These are phyloP conservation scores for Balakata baccata DNA, from an alignment of 345 rosid genomes.

Conservation along the genomic window DNA sequence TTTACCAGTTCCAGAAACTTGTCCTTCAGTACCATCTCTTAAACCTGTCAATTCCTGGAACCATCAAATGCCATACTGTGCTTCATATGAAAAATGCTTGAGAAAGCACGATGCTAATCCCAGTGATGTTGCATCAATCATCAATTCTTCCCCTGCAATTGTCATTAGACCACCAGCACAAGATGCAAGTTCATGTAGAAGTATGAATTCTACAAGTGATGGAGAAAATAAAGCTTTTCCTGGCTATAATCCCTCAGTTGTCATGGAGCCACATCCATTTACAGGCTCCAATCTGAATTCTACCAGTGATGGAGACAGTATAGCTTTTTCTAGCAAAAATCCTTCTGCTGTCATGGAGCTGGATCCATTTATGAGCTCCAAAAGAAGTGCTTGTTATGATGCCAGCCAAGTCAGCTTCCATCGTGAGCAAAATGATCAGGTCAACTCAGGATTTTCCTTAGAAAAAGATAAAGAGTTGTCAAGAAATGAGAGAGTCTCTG, in stretches of 20 bases:
- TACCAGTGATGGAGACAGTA: conserved; percentile 13
- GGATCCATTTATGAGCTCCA: conserved; percentile 27
- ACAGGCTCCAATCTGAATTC: conserved; percentile 9
- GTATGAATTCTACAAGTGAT: conserved; percentile 7
- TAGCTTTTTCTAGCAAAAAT: conserved; percentile 15
- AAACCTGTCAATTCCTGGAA: conserved; percentile 27
- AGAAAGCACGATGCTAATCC: conserved; percentile 22
- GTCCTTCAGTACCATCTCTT: conserved; percentile 31
- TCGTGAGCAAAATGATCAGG: no score
- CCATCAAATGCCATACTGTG: conserved; percentile 28
- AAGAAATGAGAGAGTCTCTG: conserved; percentile 13
- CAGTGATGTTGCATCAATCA: conserved; percentile 11
- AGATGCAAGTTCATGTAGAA: conserved; percentile 13
- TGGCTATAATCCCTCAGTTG: conserved; percentile 17
- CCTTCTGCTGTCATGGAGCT: conserved; percentile 30
- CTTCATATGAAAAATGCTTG: conserved; percentile 25
- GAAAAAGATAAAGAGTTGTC: no score
- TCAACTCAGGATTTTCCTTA: no score
- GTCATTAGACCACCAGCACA: conserved; percentile 25
- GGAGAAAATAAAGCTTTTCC: conserved; percentile 18
- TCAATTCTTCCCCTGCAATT: conserved; percentile 29
- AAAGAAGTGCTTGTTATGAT: conserved; percentile 33
- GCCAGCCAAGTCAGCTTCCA: conserved; percentile 27
- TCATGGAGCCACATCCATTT: conserved; percentile 34
- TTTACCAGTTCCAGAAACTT: conserved; percentile 31